phyloP scores from a whole-genome alignment of 768 basidiomycete species.

The Cystofilobasidium ferigula region DNA sequence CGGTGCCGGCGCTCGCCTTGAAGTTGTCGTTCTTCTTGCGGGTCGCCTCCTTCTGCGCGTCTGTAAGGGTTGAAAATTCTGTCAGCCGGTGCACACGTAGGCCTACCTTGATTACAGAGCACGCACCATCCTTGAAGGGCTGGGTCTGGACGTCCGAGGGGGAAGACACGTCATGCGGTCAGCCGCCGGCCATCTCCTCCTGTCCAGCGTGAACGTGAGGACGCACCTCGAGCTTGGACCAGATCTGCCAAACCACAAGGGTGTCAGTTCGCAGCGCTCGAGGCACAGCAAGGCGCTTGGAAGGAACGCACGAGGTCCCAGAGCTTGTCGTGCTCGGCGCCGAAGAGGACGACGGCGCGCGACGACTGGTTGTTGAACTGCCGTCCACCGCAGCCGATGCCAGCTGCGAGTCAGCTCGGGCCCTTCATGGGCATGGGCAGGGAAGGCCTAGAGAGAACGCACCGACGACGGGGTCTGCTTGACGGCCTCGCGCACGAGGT shows the following conservation, averaged over 20 bases:
- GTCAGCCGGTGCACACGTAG: too few relatives aligned
- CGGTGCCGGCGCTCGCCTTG: constrained; percentile 36
- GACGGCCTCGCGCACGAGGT: constrained; percentile 32
- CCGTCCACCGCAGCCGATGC: not conserved
- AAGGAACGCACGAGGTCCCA: constrained; percentile 30
- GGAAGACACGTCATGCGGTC: not conserved
- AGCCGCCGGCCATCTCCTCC: not conserved
- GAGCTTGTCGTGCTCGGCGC: constrained; percentile 32
- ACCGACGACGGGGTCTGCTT: constrained; percentile 5
- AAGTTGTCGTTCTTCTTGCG: constrained; percentile 31
- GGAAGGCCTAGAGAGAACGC: not conserved
- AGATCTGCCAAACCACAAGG: not conserved
- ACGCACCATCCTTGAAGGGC: constrained; percentile 5
- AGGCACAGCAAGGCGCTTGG: not conserved
- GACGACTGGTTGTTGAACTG: constrained; percentile 37
- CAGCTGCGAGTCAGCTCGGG: constrained; percentile 35
- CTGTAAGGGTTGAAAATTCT: too few relatives aligned
- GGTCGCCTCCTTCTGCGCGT: constrained; percentile 17
- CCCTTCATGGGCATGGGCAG: not conserved
- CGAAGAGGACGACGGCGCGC: constrained; percentile 37
- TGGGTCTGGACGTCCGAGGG: not conserved
- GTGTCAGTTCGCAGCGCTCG: not conserved
- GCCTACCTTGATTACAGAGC: too few relatives aligned
- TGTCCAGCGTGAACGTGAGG: not conserved
- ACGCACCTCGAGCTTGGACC: constrained; percentile 1